Evolutionary conservation across 2,329 filamentous ascomycete genomes (phyloP).

Genomic region (Fusarium secorum): DNA sequence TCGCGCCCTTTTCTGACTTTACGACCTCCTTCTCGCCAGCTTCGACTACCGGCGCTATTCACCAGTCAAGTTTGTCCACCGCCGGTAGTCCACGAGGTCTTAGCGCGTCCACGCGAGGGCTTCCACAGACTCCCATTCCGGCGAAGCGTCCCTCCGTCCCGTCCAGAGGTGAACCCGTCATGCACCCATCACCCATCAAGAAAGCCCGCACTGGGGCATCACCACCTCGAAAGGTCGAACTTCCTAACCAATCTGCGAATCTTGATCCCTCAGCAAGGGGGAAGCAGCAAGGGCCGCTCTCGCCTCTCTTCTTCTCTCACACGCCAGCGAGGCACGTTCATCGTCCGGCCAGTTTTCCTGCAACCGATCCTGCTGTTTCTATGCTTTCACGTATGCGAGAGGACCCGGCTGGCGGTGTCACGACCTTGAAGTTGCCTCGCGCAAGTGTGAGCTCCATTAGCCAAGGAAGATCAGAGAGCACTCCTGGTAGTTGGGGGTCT

Average conservation of each 20-base stretch:
- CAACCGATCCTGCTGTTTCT: conserved; percentile 53
- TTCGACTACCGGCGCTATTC: conserved; percentile 28
- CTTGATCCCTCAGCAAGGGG: conserved; percentile 39
- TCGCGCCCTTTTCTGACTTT: conserved; percentile 22
- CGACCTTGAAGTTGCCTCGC: conserved; percentile 63
- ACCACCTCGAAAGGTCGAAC: conserved; percentile 55
- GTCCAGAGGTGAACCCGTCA: conserved; percentile 38
- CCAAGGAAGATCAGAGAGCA: conserved; percentile 58
- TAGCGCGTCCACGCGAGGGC: conserved; percentile 21
- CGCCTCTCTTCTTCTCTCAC: conserved; percentile 63
- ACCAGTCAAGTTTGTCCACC: conserved; percentile 33
- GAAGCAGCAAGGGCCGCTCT: conserved; percentile 51
- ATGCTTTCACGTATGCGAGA: conserved; percentile 59
- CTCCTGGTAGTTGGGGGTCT: conserved; percentile 61
- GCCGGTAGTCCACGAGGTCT: conserved; percentile 27
- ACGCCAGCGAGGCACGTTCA: conserved; percentile 48
- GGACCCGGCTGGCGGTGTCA: conserved; percentile 54
- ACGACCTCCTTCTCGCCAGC: conserved; percentile 8
- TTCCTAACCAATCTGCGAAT: conserved; percentile 44
- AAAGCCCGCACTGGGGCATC: conserved; percentile 58
- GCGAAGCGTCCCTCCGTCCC: conserved; percentile 41
- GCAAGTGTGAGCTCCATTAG: conserved; percentile 60
- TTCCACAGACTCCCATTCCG: conserved; percentile 24
- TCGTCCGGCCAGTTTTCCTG: conserved; percentile 50
- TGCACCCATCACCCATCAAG: conserved; percentile 53